A percentile compares a stretch with the other conserved stretches of the same genome.
Conservation (phyloP, 2,329 filamentous ascomycete species). For the Davidsoniella eucalypti region DNA sequence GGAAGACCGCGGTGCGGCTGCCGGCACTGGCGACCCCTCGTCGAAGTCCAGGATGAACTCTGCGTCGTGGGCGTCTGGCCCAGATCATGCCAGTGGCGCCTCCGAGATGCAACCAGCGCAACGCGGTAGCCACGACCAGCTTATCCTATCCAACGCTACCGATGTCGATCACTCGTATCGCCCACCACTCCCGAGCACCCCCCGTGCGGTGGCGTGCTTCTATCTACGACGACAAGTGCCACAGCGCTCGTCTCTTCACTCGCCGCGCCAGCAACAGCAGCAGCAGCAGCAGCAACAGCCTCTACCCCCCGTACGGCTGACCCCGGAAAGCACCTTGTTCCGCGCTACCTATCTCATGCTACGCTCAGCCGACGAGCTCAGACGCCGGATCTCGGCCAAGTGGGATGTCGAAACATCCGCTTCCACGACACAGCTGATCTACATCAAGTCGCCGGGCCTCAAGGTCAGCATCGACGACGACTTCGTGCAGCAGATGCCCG, state of each 20-base stretch:
- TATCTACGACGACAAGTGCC: constrained; percentile 36
- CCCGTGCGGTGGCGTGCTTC: constrained; percentile 73
- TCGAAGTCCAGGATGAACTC: neutral
- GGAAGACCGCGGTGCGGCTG: constrained; percentile 39
- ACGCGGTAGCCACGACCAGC: constrained; percentile 38
- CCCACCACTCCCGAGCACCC: constrained; percentile 53
- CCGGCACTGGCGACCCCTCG: neutral
- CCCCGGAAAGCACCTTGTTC: constrained; percentile 38
- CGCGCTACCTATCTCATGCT: constrained; percentile 73
- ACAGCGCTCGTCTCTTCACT: neutral
- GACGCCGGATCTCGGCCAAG: constrained; percentile 57
- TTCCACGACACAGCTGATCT: constrained; percentile 42
- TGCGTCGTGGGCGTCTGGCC: constrained; percentile 31
- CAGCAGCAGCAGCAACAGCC: constrained; percentile 34
- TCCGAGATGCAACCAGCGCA: constrained; percentile 21
- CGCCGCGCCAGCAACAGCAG: constrained; percentile 31
- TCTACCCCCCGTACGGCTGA: constrained; percentile 11
- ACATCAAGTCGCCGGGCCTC: constrained; percentile 55
- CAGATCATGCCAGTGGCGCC: constrained; percentile 32
- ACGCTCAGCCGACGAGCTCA: constrained; percentile 59
- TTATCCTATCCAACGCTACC: constrained; percentile 55
- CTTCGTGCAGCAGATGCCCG: constrained; percentile 63
- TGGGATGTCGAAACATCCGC: constrained; percentile 64
- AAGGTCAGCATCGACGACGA: constrained; percentile 85
- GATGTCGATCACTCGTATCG: constrained; percentile 79